Evolutionary conservation across 225 moss, liverwort and hornwort genomes (phyloP), one percentile per base, ranked within the genome.

Genomic region (Bryum argenteum): DNA sequence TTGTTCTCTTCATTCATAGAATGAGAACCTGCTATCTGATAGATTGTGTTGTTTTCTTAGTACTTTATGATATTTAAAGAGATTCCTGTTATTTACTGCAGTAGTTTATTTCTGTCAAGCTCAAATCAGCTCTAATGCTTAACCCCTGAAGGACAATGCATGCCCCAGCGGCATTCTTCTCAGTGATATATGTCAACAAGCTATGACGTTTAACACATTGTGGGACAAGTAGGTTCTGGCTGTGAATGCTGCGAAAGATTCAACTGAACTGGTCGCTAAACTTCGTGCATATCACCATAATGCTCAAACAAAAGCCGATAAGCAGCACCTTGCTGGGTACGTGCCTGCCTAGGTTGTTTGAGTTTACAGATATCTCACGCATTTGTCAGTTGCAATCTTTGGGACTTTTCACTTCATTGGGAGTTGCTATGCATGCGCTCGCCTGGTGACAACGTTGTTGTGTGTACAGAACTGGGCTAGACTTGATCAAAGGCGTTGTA

Each of bases 251-350:
- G 90, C 90, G 9, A 89, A 95, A 82, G 90, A 91, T 62, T 76
- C 90, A 48, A 89, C 90, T 33, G 90, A 95, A 55, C 75, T 91
- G 58, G 90, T 95, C 15, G 90, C 92, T 38, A 89, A 91, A 73
- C 83, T 92, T 67, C 80, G 88, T 41, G 89, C 88, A 19, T 92
- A 89, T 71, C 92, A 92, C 70, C 75, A 83, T 56, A 85, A 81
- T 80, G 89, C 89, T 59, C 90, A 95, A 78, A 88, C 87, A 13
- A 91, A 95, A 80, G 82, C 92, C 33, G 90, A 92, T 58, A 92
- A 92, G 83, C 90, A 88, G 55, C 89, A 92, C 72, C 90, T 95
- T 71, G 80, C 85, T 75, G 90, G 90, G 91, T 90, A 78, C 22
- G 69, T 63, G 8, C 63, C 13, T 50, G 21, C 51, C n/a, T n/a